Conservation (phyloP, 177 flowering plant species). For the Vitis hybrid region DNA sequence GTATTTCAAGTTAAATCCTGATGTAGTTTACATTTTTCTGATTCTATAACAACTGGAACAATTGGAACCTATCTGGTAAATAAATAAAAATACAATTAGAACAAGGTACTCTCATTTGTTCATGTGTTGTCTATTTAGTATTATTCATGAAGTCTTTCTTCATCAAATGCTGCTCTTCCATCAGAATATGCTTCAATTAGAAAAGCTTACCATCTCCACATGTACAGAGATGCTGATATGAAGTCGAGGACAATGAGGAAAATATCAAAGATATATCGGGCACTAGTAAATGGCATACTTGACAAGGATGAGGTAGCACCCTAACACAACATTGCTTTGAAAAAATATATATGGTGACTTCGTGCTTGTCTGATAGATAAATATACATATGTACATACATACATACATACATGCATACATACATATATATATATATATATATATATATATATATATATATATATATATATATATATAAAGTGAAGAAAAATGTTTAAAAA, state of each 20-base stretch:
- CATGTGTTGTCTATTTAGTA: neutral
- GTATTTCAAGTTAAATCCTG: too few relatives aligned
- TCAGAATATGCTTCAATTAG: neutral
- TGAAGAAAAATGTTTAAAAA: too few relatives aligned
- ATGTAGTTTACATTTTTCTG: too few relatives aligned
- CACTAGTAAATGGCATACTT: conserved; percentile 65
- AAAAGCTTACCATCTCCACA: neutral
- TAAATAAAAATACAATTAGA: too few relatives aligned
- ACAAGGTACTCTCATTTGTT: neutral
- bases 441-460: too few relatives aligned
- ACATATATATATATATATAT: too few relatives aligned
- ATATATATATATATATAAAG: too few relatives aligned
- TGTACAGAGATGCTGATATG: conserved; percentile 29
- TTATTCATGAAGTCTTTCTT: neutral
- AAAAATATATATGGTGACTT: neutral
- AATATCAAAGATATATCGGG: conserved; percentile 75
- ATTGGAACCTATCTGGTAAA: too few relatives aligned
- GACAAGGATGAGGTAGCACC: conserved; percentile 59
- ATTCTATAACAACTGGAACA: too few relatives aligned
- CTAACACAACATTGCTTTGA: neutral
- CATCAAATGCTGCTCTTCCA: neutral
- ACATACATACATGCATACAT: too few relatives aligned
- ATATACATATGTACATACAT: too few relatives aligned
- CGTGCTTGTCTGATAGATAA: neutral
- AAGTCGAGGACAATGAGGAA: conserved; percentile 33